Evolutionary conservation across 2,329 filamentous ascomycete species (phyloP).

Genomic region (Alternaria conjuncta): DNA sequence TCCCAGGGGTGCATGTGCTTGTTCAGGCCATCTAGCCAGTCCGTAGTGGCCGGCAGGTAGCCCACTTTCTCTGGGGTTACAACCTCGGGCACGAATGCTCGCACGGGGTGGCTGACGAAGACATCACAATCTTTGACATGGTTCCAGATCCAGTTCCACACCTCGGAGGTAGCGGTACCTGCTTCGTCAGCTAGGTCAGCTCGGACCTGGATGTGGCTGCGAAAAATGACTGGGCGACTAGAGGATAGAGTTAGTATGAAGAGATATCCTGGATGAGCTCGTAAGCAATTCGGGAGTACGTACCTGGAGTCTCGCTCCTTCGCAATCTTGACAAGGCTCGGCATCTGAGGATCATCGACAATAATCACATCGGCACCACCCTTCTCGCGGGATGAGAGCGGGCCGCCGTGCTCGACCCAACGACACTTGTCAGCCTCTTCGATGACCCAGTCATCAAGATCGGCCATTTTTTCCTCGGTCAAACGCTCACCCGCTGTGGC

Average conservation of each 20-base stretch:
- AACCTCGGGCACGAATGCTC: conserved; percentile 72
- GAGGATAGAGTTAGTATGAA: neutral
- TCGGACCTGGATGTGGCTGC: conserved; percentile 83
- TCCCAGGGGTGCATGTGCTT: conserved; percentile 76
- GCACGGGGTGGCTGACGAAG: conserved; percentile 83
- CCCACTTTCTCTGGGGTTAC: conserved; percentile 72
- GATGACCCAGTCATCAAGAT: conserved; percentile 74
- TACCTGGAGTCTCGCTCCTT: conserved; percentile 68
- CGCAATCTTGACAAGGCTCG: conserved; percentile 75
- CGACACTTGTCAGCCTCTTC: conserved; percentile 73
- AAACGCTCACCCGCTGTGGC: conserved; percentile 67
- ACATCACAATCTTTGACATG: conserved; percentile 74
- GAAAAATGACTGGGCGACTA: conserved; percentile 77
- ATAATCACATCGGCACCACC: conserved; percentile 80
- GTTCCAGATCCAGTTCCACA: conserved; percentile 78
- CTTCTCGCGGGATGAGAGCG: conserved; percentile 67
- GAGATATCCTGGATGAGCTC: fast-evolving
- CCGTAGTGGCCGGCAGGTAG: conserved; percentile 80
- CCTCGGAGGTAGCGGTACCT: conserved; percentile 72
- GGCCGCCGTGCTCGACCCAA: conserved; percentile 73
- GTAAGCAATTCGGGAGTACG: neutral
- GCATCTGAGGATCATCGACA: conserved; percentile 87
- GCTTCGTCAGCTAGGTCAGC: conserved; percentile 70
- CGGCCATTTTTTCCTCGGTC: conserved; percentile 64
- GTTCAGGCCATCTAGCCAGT: conserved; percentile 85